Evolutionary conservation across 1,284 basidiomycete species (phyloP).

Genomic region (Ustilago sp.): DNA sequence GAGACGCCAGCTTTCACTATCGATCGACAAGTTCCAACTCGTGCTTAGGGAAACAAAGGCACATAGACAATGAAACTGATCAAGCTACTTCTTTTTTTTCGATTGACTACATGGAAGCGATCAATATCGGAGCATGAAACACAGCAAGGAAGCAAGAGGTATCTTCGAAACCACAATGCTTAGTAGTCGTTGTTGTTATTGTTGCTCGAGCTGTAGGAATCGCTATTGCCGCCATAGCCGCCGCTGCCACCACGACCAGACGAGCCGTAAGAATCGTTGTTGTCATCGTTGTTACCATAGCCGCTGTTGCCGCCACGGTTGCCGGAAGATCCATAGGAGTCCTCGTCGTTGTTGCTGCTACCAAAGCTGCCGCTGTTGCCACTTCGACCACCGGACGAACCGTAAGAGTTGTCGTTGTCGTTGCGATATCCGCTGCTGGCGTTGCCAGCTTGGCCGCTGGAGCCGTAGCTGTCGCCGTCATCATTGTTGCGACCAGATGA

Average conservation of each 20-base stretch:
- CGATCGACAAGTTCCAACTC: neutral
- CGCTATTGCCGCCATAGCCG: constrained; percentile 8
- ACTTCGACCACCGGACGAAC: neutral
- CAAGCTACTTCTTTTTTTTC: neutral
- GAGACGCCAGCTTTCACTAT: neutral
- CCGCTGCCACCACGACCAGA: constrained; percentile 17
- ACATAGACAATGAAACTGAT: neutral
- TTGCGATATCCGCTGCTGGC: constrained; percentile 8
- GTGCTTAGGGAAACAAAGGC: neutral
- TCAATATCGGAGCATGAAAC: constrained; percentile 3
- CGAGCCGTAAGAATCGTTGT: constrained; percentile 10
- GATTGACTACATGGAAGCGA: neutral
- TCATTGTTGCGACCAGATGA: constrained; percentile 16
- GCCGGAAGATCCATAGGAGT: constrained; percentile 4
- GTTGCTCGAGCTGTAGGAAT: constrained; percentile 22
- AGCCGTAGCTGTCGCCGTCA: constrained; percentile 19
- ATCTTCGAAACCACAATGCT: neutral
- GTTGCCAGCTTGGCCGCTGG: neutral
- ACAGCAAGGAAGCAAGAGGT: neutral
- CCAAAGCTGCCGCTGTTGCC: constrained; percentile 18
- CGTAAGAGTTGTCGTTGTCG: constrained; percentile 13
- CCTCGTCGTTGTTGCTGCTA: constrained; percentile 9
- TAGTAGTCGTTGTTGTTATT: constrained; percentile 23
- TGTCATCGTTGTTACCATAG: neutral
- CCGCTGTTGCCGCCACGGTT: constrained; percentile 10